Base-by-base conservation (phyloP, 2,329 filamentous ascomycete species). In the Microdochium bolleyi region DNA sequence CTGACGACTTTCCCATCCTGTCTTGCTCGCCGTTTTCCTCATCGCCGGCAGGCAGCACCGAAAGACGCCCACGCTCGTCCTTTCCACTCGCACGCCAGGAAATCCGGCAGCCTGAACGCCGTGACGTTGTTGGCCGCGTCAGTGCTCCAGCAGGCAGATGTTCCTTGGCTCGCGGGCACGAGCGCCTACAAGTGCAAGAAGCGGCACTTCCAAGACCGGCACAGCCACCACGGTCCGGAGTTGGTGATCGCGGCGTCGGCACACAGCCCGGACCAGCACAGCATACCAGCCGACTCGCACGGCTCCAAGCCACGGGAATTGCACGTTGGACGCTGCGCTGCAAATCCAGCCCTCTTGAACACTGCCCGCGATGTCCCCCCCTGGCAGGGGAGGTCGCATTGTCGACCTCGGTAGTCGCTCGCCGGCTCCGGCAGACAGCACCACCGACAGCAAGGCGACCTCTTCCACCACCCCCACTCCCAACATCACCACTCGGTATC, bases 401-500 rank as follows among this genome's bases (percentile, higher is more conserved):
- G 7, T 46, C 41, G 19, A 46, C 41, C 41, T 46, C 19, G 41
- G 41, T 19, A 21, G 41, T 19, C 41, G 41, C 9, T 46, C 41
- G 41, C 41, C 41, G 41, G 41, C 41, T 19, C 41, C 41, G 13
- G 41, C 41, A 5, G 19, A n/a, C n/a, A 41, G 37, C 37, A 41
- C 11, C 37, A 41, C 10, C 37, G 19, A 41, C 37, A 46, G 5
- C 41, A 41, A 41, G 14, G 19, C 16, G n/a, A 13, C 16, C 41
- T 46, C 9, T 16, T 21, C 21, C 7, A 3, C 9, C 41, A 7
- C 16, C 16, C 21, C 14, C n/a, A 46, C 41, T 8, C 9, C 41
- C 9, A 46, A 16, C 10, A 16, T 46, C 9, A 46, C 41, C 3
- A 46, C 41, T 19, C 41, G 41, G 13, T 67, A 68, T 49, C 59